Percentiles rank a stretch among this genome's conserved stretches.
These are phyloP conservation scores for Sporormia fimetaria DNA, from an alignment of 495 filamentous ascomycete genomes.

Conservation along the genomic window DNA sequence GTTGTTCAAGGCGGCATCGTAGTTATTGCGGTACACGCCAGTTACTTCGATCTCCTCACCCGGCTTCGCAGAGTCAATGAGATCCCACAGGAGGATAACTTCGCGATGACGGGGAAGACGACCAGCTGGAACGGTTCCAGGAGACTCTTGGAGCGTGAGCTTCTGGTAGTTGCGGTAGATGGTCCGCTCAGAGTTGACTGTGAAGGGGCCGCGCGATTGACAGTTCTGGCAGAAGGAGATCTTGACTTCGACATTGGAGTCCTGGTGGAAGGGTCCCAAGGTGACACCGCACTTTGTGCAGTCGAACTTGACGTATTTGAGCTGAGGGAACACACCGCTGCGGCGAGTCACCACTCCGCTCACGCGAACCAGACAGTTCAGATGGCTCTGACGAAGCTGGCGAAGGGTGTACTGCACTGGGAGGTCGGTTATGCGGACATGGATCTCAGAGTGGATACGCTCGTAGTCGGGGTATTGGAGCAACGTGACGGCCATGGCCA, in stretches of 20 bases:
- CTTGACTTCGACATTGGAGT: constrained; percentile 89
- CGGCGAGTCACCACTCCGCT: constrained; percentile 91
- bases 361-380: constrained; percentile 93
- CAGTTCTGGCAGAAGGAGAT: constrained; percentile 96
- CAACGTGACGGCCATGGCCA: constrained; percentile 88
- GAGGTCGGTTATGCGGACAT: constrained; percentile 91
- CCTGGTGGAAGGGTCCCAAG: constrained; percentile 93
- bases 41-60: constrained; percentile 97
- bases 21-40: constrained; percentile 97
- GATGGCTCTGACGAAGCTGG: constrained; percentile 87
- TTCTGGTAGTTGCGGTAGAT: constrained; percentile 99
- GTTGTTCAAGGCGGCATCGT: constrained; percentile 94
- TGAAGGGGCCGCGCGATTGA: constrained; percentile 91
- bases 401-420: constrained; percentile 94
- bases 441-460: constrained; percentile 94
- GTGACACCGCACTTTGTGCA: constrained; percentile 87
- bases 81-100: constrained; percentile 90
- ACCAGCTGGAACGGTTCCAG: constrained; percentile 91
- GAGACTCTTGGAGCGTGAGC: constrained; percentile 92
- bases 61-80: constrained; percentile 93
- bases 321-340: constrained; percentile 94
- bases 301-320: constrained; percentile 96
- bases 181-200: constrained; percentile 91
- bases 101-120: constrained; percentile 91
- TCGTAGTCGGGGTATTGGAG: constrained; percentile 96